These are phyloP conservation scores for Funneliformis geosporum DNA, from an alignment of 192 early-diverging fungal genomes.

Conservation along the genomic window DNA sequence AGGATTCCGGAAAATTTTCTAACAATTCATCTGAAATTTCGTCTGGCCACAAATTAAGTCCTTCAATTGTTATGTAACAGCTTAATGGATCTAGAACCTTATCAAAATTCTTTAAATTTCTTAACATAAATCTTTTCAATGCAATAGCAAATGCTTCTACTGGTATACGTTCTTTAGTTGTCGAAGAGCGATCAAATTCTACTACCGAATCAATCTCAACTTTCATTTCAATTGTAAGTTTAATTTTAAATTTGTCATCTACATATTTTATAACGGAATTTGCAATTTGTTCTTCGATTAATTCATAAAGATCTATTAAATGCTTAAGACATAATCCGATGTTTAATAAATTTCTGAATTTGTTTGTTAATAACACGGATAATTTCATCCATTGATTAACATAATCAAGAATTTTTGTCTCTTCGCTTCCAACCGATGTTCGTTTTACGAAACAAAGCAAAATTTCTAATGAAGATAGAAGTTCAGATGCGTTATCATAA, in stretches of 20 bases:
- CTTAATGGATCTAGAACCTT: background rate
- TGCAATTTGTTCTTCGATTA: constrained; percentile 27
- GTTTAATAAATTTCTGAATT: background rate
- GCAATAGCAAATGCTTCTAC: constrained; percentile 20
- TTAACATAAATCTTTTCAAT: constrained; percentile 31
- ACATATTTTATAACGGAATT: constrained; percentile 12
- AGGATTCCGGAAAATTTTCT: background rate
- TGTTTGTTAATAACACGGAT: constrained; percentile 4
- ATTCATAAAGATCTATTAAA: constrained; percentile 28
- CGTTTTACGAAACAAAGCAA: constrained; percentile 32
- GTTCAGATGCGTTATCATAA: constrained; percentile 13
- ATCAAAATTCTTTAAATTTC: constrained; percentile 4
- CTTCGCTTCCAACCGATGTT: constrained; percentile 15
- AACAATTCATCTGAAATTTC: background rate
- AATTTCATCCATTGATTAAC: constrained; percentile 33
- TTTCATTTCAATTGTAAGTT: background rate
- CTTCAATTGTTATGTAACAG: background rate
- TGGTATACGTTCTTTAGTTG: constrained; percentile 4
- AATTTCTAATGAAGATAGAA: constrained; percentile 32
- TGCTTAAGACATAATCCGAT: constrained; percentile 26
- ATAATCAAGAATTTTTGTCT: constrained; percentile 13
- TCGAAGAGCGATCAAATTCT: constrained; percentile 3
- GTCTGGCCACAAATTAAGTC: background rate
- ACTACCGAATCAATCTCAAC: background rate
- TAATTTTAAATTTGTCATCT: constrained; percentile 13